A percentile compares a stretch with the other conserved stretches of the same genome.
These are phyloP conservation scores for Boletellus ananas DNA, from an alignment of 768 basidiomycete genomes.

Conservation along the genomic window DNA sequence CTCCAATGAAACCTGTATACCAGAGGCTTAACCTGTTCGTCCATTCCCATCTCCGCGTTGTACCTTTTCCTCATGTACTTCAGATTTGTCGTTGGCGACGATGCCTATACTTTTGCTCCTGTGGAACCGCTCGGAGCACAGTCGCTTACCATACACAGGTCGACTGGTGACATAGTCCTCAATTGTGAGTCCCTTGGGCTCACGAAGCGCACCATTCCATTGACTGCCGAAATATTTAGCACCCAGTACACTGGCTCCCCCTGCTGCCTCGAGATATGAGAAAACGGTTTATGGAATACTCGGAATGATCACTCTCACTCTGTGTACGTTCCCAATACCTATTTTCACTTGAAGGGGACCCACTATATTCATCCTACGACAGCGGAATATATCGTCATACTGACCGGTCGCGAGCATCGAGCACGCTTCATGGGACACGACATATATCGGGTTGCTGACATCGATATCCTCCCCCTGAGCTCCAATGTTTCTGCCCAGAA, in stretches of 20 bases:
- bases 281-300: constrained; percentile 73
- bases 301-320: constrained; percentile 70
- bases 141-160: constrained; percentile 67
- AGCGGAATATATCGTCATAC: constrained; percentile 93
- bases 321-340: constrained; percentile 48
- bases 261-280: constrained; percentile 53
- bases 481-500: constrained; percentile 61
- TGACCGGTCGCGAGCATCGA: constrained; percentile 77
- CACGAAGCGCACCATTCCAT: not conserved
- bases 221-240: constrained; percentile 33
- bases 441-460: constrained; percentile 86
- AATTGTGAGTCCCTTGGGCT: constrained; percentile 47
- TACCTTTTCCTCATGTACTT: not conserved
- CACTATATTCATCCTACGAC: not conserved
- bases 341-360: not conserved
- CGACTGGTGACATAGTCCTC: constrained; percentile 71
- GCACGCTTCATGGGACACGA: constrained; percentile 81
- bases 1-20: constrained; percentile 63
- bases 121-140: constrained; percentile 56
- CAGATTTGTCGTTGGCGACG: constrained; percentile 68
- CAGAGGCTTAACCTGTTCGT: constrained; percentile 69
- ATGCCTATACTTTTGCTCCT: constrained; percentile 78
- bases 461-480: constrained; percentile 85
- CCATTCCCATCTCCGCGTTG: constrained; percentile 10
- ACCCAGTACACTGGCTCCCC: constrained; percentile 50